Base-by-base conservation (phyloP, 805 yeast genomes). In the Cyberlindnera veronae region DNA sequence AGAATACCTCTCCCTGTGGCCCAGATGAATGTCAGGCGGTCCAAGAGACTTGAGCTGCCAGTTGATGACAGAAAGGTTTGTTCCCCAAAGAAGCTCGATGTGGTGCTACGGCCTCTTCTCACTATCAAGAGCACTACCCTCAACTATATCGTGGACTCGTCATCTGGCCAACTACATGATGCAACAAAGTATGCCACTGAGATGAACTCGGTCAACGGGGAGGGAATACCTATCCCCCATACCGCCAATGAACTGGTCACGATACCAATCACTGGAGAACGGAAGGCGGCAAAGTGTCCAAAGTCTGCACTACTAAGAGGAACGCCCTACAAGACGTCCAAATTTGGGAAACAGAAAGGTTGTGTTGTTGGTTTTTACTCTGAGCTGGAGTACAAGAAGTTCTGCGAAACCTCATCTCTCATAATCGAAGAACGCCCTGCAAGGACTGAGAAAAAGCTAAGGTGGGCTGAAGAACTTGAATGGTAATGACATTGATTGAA, bases 171-270 rank as follows among this genome's bases (percentile, higher is more conserved):
- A 41, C 52, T 77, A 13, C 72, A 70, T 47, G 86, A 81, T 51
- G 85, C 86, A 9, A 80, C 86, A 3, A 74, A 71, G 48, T 80
- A 75, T 58, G 88, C 84, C 2, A 81, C 87, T 1, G 85, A 80
- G 55, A 66, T 81, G 41, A 81, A 81, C 54, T 71, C 85, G 0
- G 68, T 74, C 27, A 79, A 78, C 50, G 69, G 82, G 42, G 75
- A 72, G 45, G 84, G 82, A 8, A 73, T 81, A 34, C 79, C 81
- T 11, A 57, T 80, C 14, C 88, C 86, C 0, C 79, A 72, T 41
- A 71, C 68, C 39, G 63, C 66, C 2, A 71, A 74, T 41, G 84
- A 79, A 52, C 63, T 76, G 15, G 84, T 79, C 5, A 77, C 77
- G 27, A 77, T 79, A 14, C 84, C 84, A 2, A 39, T 49, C 1